These are phyloP conservation scores for Ustanciosporium gigantosporum DNA, from an alignment of 1,284 basidiomycete species.

Conservation along the genomic window DNA sequence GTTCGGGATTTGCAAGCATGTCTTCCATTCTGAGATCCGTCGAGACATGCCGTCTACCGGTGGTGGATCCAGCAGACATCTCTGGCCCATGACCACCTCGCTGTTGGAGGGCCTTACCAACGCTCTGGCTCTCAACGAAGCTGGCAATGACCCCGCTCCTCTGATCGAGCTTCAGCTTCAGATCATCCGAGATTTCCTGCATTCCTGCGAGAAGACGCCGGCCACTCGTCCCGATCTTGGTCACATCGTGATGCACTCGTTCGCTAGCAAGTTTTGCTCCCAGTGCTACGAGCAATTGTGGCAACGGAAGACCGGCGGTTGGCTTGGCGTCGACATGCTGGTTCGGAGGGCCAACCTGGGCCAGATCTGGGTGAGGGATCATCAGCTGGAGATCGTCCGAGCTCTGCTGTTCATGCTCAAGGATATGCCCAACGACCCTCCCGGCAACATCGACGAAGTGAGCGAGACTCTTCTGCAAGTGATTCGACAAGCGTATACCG, in stretches of 20 bases:
- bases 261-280: conserved; percentile 57
- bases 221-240: conserved; percentile 49
- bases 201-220: conserved; percentile 41
- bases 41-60: conserved; percentile 60
- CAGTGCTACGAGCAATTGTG: conserved; percentile 60
- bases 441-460: conserved; percentile 79
- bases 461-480: conserved; percentile 78
- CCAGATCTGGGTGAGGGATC: conserved; percentile 75
- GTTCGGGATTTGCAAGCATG: conserved; percentile 70
- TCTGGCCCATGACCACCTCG: conserved; percentile 66
- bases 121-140: conserved; percentile 45
- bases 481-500: conserved; percentile 65
- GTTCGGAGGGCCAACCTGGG: conserved; percentile 66
- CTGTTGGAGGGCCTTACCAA: conserved; percentile 55
- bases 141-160: conserved; percentile 55
- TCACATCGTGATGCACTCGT: conserved; percentile 54
- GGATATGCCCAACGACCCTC: conserved; percentile 89
- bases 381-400: conserved; percentile 87
- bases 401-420: conserved; percentile 92
- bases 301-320: conserved; percentile 60
- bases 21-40: conserved; percentile 67
- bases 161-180: conserved; percentile 46
- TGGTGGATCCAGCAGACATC: conserved; percentile 65
- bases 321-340: conserved; percentile 57
- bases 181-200: conserved; percentile 48